phyloP scores from a whole-genome alignment of 2,329 filamentous ascomycete species.

The Penicillium italicum region DNA sequence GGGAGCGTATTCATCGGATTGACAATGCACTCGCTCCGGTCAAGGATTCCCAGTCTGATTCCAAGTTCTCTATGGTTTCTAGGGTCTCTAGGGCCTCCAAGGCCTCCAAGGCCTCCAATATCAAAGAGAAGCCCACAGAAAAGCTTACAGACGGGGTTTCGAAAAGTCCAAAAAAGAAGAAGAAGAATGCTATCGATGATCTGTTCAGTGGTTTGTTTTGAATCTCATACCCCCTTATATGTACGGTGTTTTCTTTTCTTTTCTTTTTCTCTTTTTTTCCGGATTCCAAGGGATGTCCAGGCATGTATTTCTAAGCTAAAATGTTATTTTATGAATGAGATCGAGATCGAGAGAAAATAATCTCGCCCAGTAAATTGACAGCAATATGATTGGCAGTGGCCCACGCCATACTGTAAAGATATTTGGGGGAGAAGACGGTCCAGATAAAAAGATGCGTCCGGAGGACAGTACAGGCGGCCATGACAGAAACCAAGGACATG shows the following conservation, averaged over 20 bases:
- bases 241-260: background rate
- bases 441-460: conserved; percentile 93
- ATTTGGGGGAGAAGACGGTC: conserved; percentile 98
- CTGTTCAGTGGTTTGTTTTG: conserved; percentile 61
- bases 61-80: background rate
- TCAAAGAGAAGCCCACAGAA: background rate
- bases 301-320: background rate
- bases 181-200: conserved; percentile 66
- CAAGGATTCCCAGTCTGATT: background rate
- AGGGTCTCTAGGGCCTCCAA: too few relatives aligned
- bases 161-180: conserved; percentile 48
- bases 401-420: conserved; percentile 90
- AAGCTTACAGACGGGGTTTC: background rate
- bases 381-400: conserved; percentile 73
- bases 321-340: background rate
- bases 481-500: conserved; percentile 66
- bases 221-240: conserved; percentile 9
- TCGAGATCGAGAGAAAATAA: conserved; percentile 10
- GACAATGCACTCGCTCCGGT: background rate
- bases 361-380: conserved; percentile 63
- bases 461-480: conserved; percentile 80
- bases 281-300: background rate
- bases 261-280: background rate
- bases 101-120: too few relatives aligned
- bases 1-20: conserved; percentile 24